Evolutionary conservation across 352 stramenopile species (phyloP).

Genomic region (Phytophthora nicotianae): DNA sequence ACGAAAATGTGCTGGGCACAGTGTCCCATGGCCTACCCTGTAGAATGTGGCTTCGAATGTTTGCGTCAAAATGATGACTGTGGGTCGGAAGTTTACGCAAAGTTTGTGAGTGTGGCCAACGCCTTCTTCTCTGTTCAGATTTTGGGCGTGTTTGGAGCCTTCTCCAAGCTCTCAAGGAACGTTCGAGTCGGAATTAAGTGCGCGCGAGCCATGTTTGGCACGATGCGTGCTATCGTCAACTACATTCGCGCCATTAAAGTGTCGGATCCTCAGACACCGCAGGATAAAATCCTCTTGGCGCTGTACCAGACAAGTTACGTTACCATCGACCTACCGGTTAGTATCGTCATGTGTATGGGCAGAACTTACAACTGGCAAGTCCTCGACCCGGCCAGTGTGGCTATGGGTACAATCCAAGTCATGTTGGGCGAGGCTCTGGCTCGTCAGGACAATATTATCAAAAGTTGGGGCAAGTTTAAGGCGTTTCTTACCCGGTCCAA

Average conservation of each 20-base stretch:
- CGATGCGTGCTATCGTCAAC: slow-evolving; percentile 38
- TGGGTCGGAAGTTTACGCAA: slow-evolving; percentile 30
- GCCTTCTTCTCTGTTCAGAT: slow-evolving; percentile 36
- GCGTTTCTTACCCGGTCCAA: slow-evolving; percentile 29
- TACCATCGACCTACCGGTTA: slow-evolving; percentile 40
- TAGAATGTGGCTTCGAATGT: slow-evolving; percentile 58
- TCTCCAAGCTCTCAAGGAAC: slow-evolving; percentile 11
- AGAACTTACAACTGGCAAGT: slow-evolving; percentile 29
- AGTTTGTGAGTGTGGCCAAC: slow-evolving; percentile 44
- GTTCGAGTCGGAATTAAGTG: slow-evolving; percentile 33
- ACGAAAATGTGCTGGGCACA: slow-evolving; percentile 52
- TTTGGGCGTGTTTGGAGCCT: slow-evolving; percentile 37
- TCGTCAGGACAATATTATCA: slow-evolving; percentile 25
- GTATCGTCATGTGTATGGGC: slow-evolving; percentile 36
- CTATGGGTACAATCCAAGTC: slow-evolving; percentile 30
- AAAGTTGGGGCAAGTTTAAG: slow-evolving; percentile 34
- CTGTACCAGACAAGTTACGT: slow-evolving; percentile 44
- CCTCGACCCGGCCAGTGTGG: slow-evolving; percentile 30
- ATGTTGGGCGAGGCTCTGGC: slow-evolving; percentile 30
- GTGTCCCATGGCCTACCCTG: slow-evolving; percentile 53
- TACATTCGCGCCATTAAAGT: slow-evolving; percentile 32
- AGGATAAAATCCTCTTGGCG: slow-evolving; percentile 31
- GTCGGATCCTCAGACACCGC: slow-evolving; percentile 21
- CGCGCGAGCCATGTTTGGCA: slow-evolving; percentile 32
- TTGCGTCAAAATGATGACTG: slow-evolving; percentile 48